Base-by-base conservation (phyloP, 257 asterid species). In the Buddleja alternifolia region DNA sequence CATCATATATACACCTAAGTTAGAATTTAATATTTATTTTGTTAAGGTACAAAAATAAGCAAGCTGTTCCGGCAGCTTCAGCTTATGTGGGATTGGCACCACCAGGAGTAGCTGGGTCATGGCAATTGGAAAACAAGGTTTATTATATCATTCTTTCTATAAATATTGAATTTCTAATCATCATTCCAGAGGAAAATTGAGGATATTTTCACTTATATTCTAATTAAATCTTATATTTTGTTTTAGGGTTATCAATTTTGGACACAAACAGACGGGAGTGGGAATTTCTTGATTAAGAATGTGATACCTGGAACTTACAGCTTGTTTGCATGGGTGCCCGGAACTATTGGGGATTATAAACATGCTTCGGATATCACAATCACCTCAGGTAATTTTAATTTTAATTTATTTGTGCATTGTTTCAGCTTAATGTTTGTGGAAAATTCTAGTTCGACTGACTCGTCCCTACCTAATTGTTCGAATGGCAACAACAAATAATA, bases 111-210 rank as follows among this genome's bases (percentile, higher is more conserved):
- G 75, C 60, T 23, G 93, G 96, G 2, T 83, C 97, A 36, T 90
- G 97, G 97, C 93, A 90, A 64, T 68, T 40, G 10, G 97, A 90
- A 74, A 82, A 69, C 77, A 90, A 88, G 95, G 94, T 90, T 40
- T 37, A 4, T 50, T 15, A 10, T 37, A 11, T 39, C 20, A 29
- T 50, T 20, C 41, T 7, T 36, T 7, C 3, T 37, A 14, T 8
- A 4, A 32, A 7, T 51, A 1, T 7, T 21, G 24, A 48, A 16
- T n/a, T 10, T 0, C 47, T 7, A 41, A 7, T 1, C n/a, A 41
- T 4, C n/a, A 41, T 1, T 29, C 2, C 2, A 29, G 34, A 29
- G 2, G 34, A 29, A n/a, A n/a, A n/a, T n/a, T n/a, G n/a, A n/a
- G n/a, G n/a, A 29, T 29, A 1, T 21, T 8, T 6, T 37, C 40